A percentile compares a stretch with the other conserved stretches of the same genome.
Conservation (phyloP, 2,329 filamentous ascomycete genomes). For the Penicillium digitatum region DNA sequence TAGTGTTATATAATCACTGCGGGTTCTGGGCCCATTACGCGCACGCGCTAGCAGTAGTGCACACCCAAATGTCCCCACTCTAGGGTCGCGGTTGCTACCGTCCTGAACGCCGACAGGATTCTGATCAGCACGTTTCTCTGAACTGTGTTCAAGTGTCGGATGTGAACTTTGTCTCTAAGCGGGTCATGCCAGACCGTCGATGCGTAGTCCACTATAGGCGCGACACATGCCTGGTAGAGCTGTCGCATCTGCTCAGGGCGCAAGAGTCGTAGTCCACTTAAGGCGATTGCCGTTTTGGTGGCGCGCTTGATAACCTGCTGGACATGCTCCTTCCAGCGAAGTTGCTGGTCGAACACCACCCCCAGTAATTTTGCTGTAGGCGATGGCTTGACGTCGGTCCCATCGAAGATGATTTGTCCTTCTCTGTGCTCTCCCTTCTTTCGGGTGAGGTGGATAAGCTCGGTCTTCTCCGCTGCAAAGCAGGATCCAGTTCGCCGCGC, state of each 20-base stretch:
- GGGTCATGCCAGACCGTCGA: constrained; percentile 1
- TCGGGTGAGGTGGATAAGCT: constrained; percentile 1
- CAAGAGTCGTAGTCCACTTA: neutral
- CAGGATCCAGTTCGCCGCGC: neutral
- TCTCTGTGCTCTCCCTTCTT: neutral
- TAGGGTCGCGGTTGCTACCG: neutral
- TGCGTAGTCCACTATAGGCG: neutral
- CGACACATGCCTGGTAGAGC: constrained; percentile 1
- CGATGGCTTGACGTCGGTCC: neutral
- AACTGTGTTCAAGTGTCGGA: neutral
- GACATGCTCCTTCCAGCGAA: neutral
- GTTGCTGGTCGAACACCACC: neutral
- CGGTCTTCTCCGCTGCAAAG: constrained; percentile 1
- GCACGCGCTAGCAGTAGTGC: too few species aligned
- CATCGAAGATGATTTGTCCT: neutral
- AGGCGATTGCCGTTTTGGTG: neutral
- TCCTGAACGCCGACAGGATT: neutral
- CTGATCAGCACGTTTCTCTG: neutral
- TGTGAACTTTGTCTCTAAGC: neutral
- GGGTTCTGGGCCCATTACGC: too few species aligned
- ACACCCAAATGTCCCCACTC: neutral
- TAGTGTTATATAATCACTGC: too few species aligned
- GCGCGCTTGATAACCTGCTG: neutral
- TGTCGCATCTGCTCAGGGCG: neutral
- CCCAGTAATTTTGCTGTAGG: neutral